Conservation (phyloP, 805 yeast species). For the Candida orba region DNA sequence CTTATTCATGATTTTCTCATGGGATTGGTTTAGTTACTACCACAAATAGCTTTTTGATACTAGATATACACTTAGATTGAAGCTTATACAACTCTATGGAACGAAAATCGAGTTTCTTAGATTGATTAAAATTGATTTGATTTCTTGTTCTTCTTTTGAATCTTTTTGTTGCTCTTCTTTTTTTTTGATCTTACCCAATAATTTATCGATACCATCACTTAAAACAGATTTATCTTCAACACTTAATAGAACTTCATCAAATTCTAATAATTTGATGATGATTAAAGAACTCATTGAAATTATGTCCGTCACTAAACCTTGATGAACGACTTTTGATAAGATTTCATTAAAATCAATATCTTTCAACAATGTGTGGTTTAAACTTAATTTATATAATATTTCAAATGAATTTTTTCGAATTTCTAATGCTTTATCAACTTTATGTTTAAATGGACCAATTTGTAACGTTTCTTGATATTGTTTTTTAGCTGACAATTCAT, state of each 20-base stretch:
- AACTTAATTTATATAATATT: slow-evolving; percentile 46
- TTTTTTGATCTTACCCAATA: slow-evolving; percentile 21
- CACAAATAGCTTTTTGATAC: no score
- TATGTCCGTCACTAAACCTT: slow-evolving; percentile 33
- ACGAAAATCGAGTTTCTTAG: slow-evolving; percentile 17
- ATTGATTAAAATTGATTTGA: slow-evolving; percentile 18
- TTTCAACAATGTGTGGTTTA: slow-evolving; percentile 17
- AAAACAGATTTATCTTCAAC: slow-evolving; percentile 13
- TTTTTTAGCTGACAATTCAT: slow-evolving; percentile 47
- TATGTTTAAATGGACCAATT: slow-evolving; percentile 85
- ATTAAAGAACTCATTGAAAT: slow-evolving; percentile 22
- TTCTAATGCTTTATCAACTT: slow-evolving; percentile 70
- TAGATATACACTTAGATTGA: no score
- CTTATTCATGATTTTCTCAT: no score
- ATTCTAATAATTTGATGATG: slow-evolving; percentile 20
- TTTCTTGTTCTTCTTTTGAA: slow-evolving; percentile 25
- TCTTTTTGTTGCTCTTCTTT: slow-evolving; percentile 24
- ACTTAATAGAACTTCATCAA: slow-evolving; percentile 20
- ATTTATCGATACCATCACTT: slow-evolving; percentile 22
- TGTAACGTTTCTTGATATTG: slow-evolving; percentile 58
- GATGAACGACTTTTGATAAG: slow-evolving; percentile 27
- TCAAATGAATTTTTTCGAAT: slow-evolving; percentile 69
- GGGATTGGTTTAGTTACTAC: no score
- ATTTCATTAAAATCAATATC: slow-evolving; percentile 28
- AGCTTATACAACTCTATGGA: neutral